Evolutionary conservation across 768 basidiomycete genomes (phyloP).

Genomic region (Hericium rajendrae): DNA sequence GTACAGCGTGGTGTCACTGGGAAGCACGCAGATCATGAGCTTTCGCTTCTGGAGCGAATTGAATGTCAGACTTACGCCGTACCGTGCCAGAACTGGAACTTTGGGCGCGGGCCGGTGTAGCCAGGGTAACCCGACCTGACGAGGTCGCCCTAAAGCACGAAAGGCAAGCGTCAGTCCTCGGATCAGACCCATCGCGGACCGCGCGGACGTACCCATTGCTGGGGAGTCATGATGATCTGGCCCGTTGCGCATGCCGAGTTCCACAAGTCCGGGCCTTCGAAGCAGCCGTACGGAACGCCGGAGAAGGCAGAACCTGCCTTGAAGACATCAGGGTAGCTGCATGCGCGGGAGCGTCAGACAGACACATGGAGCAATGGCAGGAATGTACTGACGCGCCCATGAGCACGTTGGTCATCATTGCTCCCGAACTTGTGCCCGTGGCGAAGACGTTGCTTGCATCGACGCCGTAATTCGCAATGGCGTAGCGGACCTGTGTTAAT

Average conservation of each 20-base stretch:
- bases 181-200: slow-evolving; percentile 10
- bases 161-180: no score
- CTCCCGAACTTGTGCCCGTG: slow-evolving; percentile 42
- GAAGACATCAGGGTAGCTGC: slow-evolving; percentile 30
- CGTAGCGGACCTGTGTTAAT: slow-evolving; percentile 30
- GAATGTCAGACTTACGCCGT: slow-evolving; percentile 23
- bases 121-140: slow-evolving; percentile 41
- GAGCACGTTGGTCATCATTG: slow-evolving; percentile 54
- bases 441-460: slow-evolving; percentile 37
- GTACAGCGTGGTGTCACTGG: slow-evolving; percentile 40
- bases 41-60: not conserved
- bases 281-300: slow-evolving; percentile 47
- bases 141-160: slow-evolving; percentile 26
- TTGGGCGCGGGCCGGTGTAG: slow-evolving; percentile 40
- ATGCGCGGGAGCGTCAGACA: slow-evolving; percentile 36
- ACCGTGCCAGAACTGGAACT: slow-evolving; percentile 47
- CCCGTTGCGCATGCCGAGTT: slow-evolving; percentile 27
- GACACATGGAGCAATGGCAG: slow-evolving; percentile 42
- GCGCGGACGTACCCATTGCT: not conserved
- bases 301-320: slow-evolving; percentile 38
- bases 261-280: slow-evolving; percentile 38
- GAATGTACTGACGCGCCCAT: slow-evolving; percentile 27
- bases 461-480: slow-evolving; percentile 38
- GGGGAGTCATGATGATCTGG: not conserved
- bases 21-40: not conserved